Evolutionary conservation across 306 rosid genomes (phyloP), one percentile per base, ranked within the genome.

Genomic region (Acacia acuminata): DNA sequence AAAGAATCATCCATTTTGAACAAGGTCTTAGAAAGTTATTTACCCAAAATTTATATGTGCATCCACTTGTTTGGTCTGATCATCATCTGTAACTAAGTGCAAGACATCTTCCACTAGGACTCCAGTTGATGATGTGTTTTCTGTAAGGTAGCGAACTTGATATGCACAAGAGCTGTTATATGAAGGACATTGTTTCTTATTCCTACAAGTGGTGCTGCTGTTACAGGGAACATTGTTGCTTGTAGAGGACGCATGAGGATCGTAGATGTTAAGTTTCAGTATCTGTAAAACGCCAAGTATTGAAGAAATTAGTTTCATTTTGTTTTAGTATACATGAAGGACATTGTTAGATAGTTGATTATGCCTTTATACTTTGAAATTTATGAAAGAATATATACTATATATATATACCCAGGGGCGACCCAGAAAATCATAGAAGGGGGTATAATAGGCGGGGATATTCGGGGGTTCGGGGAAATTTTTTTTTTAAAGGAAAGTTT

Each of bases 21-120:
- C 12, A 34, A 55, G 73, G 27, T 78, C 71, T 81, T 68, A 25
- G 81, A 78, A 48, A 81, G 71, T 15, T 71, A 24, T 44, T 71
- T 61, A 93, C 98, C 98, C 99, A 63, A 96, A 88, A 70, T 89
- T 84, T 78, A 96, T 81, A 9, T 8, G 88, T 5, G 98, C 84
- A 15, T 88, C 85, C 25, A 86, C 88, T 56, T 64, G 73, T 61
- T 92, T 76, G 45, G 32, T 36, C 70, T 73, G 80, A 70, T 58
- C 79, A 82, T 90, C 91, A 71, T 94, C 93, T 10, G 96, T 84
- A 66, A 75, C 66, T 22, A 96, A 80, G 85, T 94, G 94, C 84
- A 96, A 81, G 51, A 94, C 88, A 80, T 96, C 99, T 85, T 96
- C 91, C 32, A 96, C 91, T 83, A 94, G 74, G 86, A 86, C 20